A percentile compares a stretch with the other conserved stretches of the same genome.
phyloP scores from a whole-genome alignment of 164 flowering plant species.

The Umbilicus rupestris region DNA sequence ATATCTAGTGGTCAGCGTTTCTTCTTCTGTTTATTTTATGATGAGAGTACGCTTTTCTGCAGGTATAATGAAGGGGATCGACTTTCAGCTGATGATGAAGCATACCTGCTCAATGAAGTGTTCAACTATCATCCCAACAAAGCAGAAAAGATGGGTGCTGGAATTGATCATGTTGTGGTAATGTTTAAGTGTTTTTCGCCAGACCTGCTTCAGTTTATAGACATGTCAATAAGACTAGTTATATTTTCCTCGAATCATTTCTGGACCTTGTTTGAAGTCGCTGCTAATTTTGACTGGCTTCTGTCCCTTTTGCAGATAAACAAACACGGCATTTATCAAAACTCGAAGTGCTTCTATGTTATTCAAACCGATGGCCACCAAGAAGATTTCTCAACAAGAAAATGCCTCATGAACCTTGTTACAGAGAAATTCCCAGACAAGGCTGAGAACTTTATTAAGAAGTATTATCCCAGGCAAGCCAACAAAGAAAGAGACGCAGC shows the following conservation, averaged over 20 bases:
- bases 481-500: not conserved
- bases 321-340: slow-evolving; percentile 44
- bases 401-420: slow-evolving; percentile 57
- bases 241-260: not conserved
- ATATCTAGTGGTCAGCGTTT: not conserved
- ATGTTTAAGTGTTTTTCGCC: slow-evolving; percentile 5
- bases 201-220: not conserved
- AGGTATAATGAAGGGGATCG: slow-evolving; percentile 81
- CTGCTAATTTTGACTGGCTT: not conserved
- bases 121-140: slow-evolving; percentile 78
- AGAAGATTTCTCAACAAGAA: slow-evolving; percentile 67
- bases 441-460: slow-evolving; percentile 46
- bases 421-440: slow-evolving; percentile 47
- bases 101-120: slow-evolving; percentile 56
- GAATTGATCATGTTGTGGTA: slow-evolving; percentile 73
- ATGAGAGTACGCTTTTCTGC: slow-evolving; percentile 10
- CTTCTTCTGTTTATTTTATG: not conserved
- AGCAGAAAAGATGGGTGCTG: slow-evolving; percentile 56
- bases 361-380: slow-evolving; percentile 44
- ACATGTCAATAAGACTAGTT: not conserved
- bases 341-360: slow-evolving; percentile 61
- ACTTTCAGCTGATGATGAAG: slow-evolving; percentile 60
- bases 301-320: slow-evolving; percentile 37
- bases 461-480: slow-evolving; percentile 32
- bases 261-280: not conserved